Conservation (phyloP, 805 yeast genomes). For the Candida railenensis region DNA sequence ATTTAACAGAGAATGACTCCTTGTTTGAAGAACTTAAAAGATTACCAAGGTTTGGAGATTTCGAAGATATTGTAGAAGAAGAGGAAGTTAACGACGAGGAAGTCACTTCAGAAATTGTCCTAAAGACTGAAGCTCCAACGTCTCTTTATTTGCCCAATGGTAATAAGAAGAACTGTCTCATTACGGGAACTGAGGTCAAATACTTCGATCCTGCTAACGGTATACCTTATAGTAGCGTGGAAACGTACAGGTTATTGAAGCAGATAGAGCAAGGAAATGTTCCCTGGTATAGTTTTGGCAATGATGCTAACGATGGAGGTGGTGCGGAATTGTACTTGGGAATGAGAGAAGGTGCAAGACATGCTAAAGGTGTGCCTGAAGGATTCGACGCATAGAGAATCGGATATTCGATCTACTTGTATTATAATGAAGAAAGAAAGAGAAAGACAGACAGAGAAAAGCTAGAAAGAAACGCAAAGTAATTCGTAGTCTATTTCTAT, state of each 20-base stretch:
- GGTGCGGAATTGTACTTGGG: slow-evolving; percentile 43
- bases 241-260: slow-evolving; percentile 67
- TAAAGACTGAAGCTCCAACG: slow-evolving; percentile 70
- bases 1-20: slow-evolving; percentile 33
- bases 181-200: slow-evolving; percentile 75
- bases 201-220: slow-evolving; percentile 89
- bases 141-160: slow-evolving; percentile 74
- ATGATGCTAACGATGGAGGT: slow-evolving; percentile 55
- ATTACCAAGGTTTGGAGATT: slow-evolving; percentile 64
- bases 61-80: slow-evolving; percentile 44
- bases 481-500: background rate
- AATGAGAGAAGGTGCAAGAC: slow-evolving; percentile 48
- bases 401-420: background rate
- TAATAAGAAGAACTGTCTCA: slow-evolving; percentile 62
- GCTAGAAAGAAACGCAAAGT: too few relatives aligned
- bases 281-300: slow-evolving; percentile 51
- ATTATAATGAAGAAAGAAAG: background rate
- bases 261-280: slow-evolving; percentile 46
- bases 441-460: too few relatives aligned
- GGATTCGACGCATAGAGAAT: slow-evolving; percentile 47
- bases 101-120: slow-evolving; percentile 40
- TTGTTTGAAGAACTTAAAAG: slow-evolving; percentile 43
- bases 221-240: slow-evolving; percentile 81
- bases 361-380: slow-evolving; percentile 86
- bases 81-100: slow-evolving; percentile 40